These are phyloP conservation scores for Microdochium paspali DNA, from an alignment of 2,329 filamentous ascomycete species.

Conservation along the genomic window DNA sequence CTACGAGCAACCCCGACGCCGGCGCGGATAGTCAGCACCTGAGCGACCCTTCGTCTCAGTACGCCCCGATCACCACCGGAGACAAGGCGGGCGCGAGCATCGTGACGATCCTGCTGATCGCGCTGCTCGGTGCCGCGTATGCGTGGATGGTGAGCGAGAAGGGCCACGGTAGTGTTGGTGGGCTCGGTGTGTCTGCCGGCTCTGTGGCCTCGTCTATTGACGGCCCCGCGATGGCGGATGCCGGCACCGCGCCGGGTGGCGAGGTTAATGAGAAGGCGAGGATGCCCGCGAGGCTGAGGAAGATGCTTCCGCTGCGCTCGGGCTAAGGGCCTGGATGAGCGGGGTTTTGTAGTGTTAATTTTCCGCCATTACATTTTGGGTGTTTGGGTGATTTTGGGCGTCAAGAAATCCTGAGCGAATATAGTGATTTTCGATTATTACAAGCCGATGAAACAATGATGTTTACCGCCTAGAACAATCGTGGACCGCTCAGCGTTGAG, in stretches of 20 bases:
- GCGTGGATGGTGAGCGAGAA: neutral
- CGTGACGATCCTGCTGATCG: conserved; percentile 11
- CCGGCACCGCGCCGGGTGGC: neutral
- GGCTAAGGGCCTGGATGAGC: neutral
- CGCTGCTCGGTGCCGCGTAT: neutral
- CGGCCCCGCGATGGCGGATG: too few relatives aligned
- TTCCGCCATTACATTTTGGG: neutral
- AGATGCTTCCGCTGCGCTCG: neutral
- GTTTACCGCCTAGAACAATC: too few relatives aligned
- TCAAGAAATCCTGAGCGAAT: too few relatives aligned
- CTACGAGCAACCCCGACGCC: conserved; percentile 14
- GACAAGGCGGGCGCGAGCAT: conserved; percentile 17
- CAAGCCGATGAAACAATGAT: too few relatives aligned
- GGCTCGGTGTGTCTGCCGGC: too few relatives aligned
- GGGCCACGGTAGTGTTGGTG: neutral
- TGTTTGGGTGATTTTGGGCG: too few relatives aligned
- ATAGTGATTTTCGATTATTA: too few relatives aligned
- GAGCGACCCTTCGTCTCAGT: conserved; percentile 1
- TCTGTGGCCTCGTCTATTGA: too few relatives aligned
- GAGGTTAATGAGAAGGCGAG: neutral
- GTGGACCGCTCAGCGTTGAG: too few relatives aligned
- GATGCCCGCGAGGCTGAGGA: neutral
- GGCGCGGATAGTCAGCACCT: conserved; percentile 4
- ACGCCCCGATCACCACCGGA: conserved; percentile 10
- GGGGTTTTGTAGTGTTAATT: neutral